These are phyloP conservation scores for Periconia sp. DNA, from an alignment of 2,329 filamentous ascomycete genomes.

Conservation along the genomic window DNA sequence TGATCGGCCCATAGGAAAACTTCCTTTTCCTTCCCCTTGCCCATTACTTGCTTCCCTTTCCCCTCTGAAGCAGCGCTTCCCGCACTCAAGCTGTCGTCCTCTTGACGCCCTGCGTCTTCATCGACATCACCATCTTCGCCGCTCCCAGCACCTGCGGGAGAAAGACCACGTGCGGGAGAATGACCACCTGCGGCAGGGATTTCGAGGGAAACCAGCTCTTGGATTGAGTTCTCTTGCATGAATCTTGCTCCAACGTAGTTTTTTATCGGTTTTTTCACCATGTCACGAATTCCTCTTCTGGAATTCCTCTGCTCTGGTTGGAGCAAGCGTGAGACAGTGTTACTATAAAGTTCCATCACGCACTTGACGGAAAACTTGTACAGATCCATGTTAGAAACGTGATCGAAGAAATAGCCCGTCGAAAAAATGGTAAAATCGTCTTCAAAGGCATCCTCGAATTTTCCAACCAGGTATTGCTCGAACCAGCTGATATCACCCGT, in stretches of 20 bases:
- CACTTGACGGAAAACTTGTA: slow-evolving; percentile 9
- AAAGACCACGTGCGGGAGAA: not conserved
- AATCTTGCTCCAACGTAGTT: not conserved
- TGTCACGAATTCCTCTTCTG: not conserved
- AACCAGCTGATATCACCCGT: slow-evolving; percentile 10
- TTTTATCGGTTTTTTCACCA: not conserved
- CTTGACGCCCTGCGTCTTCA: not conserved
- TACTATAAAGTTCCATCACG: slow-evolving; percentile 9
- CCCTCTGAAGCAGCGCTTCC: not conserved
- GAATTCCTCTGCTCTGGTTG: not conserved
- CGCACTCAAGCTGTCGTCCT: not conserved
- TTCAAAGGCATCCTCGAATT: slow-evolving; percentile 12
- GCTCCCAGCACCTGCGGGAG: not conserved
- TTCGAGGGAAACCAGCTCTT: not conserved
- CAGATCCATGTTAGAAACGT: slow-evolving; percentile 11
- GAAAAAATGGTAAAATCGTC: slow-evolving; percentile 13
- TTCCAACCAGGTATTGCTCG: slow-evolving; percentile 7
- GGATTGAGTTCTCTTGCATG: not conserved
- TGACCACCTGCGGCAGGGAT: not conserved
- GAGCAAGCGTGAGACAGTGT: slow-evolving; percentile 10
- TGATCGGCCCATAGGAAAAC: no score
- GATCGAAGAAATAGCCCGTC: slow-evolving; percentile 9
- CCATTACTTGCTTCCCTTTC: not conserved
- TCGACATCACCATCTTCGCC: not conserved
- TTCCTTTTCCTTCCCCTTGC: not conserved